Base-by-base conservation (phyloP, 352 stramenopile genomes). In the Globisporangium radiosum region DNA sequence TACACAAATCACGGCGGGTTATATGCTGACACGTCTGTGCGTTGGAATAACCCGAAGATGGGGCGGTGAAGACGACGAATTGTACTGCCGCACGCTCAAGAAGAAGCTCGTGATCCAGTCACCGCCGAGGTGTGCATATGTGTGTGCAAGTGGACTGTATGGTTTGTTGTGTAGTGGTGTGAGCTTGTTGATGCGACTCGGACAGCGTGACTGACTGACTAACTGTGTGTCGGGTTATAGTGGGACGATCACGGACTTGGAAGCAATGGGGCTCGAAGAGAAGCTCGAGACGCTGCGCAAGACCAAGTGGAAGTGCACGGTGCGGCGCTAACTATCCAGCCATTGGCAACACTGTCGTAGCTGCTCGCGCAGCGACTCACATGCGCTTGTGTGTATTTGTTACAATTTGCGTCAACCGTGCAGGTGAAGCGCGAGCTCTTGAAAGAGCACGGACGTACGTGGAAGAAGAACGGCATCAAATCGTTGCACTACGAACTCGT, bases 1-100 rank as follows among this genome's bases (percentile, higher is more conserved):
- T 33, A 33, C 25, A 33, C 25, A 33, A 4, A n/a, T 10, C 37
- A 45, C 10, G 5, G 38, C 36, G 50, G 7, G 4, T 33, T 33
- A 3, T 33, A 33, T 33, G 2, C 25, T 33, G 25, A 33, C 25
- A 14, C 9, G 4, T 17, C 9, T 43, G 19, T 37, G n/a, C 5
- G 5, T 51, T 14, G 49, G 9, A 19, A 15, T 39, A 17, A 17
- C 25, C 25, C 4, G 6, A 7, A 71, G 65, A 9, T 85, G 75
- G 75, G 75, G 75, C 4, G 75, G 75, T 47, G 75, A 85, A 52
- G 75, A 85, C 57, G 71, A 85, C 38, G 75, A 85, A 42, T 68
- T 85, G 13, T 85, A 78, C 55, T 71, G 72, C 61, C 75, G 75
- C 14, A 72, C 81, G n/a, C 40, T 78, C 48, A 72, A 71, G 47